Base-by-base conservation (phyloP, 1,284 basidiomycete species). In the Heterobasidion irregulare region DNA sequence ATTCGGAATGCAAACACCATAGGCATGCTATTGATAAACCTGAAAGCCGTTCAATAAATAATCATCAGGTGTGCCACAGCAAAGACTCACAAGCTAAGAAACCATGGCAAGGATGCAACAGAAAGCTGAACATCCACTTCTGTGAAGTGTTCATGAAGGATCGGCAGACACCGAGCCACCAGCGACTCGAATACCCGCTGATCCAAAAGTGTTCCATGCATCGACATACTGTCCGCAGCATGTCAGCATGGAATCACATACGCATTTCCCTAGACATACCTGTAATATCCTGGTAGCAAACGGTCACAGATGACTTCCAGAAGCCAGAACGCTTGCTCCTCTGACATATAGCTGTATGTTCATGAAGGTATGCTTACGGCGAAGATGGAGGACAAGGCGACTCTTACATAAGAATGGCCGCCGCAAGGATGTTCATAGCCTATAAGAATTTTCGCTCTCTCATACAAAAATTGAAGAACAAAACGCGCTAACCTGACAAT, bases 1-100 rank as follows among this genome's bases (percentile, higher is more conserved):
- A 99, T 94, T 49, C 97, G 84, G 78, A 98, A 99, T 0, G 97
- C 96, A 66, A 99, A 99, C 50, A 99, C 88, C 84, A 99, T 91
- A 0, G 97, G 97, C 94, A 99, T 98, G 64, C 93, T 96, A 73
- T 98, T 98, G 74, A 99, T 98, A 70, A 86, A 95, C 61, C 93
- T 91, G 49, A 18, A 52, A n/a, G 2, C 44, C 35, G 26, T 33
- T 53, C 51, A 50, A 50, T 13, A 44, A 10, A n/a, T 15, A 18
- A 19, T 1, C 36, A 16, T 34, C 16, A 41, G 26, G 43, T 32
- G 36, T 8, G 12, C 9, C n/a, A 19, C 16, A n/a, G 34, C 32
- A 52, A 35, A 9, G 57, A 75, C 86, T 60, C 69, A 94, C 84
- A 96, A 74, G 66, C 92, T 94, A 63, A 99, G 73, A 76, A 99